A percentile compares a stretch with the other conserved stretches of the same genome.
Evolutionary conservation across 306 rosid species (phyloP).

Genomic region (Carpinus fangiana): DNA sequence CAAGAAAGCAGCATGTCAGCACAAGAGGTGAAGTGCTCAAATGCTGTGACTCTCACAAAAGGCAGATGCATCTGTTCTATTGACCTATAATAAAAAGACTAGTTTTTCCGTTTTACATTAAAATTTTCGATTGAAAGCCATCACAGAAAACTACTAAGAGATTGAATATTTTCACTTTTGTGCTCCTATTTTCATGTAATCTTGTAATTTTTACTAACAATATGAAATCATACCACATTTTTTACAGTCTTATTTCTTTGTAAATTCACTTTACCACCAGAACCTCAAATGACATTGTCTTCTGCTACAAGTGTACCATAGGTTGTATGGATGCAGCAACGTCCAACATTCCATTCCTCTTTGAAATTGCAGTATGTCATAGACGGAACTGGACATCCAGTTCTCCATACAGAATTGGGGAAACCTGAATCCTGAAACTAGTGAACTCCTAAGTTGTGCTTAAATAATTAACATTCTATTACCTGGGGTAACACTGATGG

Average conservation of each 20-base stretch:
- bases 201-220: background rate
- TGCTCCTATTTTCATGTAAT: background rate
- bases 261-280: background rate
- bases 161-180: background rate
- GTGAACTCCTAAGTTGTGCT: conserved; percentile 2
- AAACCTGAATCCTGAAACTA: conserved; percentile 1
- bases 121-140: background rate
- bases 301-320: background rate
- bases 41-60: background rate
- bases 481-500: conserved; percentile 77
- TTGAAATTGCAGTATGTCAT: background rate
- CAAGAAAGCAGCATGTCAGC: background rate
- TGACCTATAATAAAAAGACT: background rate
- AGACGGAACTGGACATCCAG: conserved; percentile 1
- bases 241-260: background rate
- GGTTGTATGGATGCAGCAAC: too few species aligned
- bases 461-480: conserved; percentile 9
- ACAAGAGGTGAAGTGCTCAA: background rate
- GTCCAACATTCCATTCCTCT: background rate
- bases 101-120: background rate
- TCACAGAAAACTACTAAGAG: background rate
- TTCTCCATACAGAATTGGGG: background rate
- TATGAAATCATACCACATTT: background rate
- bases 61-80: background rate
- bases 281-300: background rate